Conservation (phyloP, 2,329 filamentous ascomycete genomes). For the Aspergillus piperis region DNA sequence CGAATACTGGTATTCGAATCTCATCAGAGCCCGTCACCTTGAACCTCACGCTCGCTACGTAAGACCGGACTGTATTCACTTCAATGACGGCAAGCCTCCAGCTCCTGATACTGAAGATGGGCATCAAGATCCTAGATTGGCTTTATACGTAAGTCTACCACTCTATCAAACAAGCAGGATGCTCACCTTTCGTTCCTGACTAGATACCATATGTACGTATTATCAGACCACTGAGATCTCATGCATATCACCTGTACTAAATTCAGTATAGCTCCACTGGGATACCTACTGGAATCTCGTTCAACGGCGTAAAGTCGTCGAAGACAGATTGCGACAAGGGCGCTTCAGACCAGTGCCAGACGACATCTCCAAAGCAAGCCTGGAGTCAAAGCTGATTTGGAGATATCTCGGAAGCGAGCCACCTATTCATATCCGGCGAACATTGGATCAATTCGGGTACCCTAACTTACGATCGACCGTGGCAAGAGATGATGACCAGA, state of each 20-base stretch:
- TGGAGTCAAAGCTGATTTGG: conserved; percentile 64
- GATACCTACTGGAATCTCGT: conserved; percentile 63
- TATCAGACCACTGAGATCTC: accelerated
- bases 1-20: conserved; percentile 40
- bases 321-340: conserved; percentile 55
- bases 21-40: conserved; percentile 40
- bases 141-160: conserved; percentile 31
- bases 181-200: conserved; percentile 1
- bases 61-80: conserved; percentile 37
- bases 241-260: not conserved
- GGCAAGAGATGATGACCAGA: conserved; percentile 65
- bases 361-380: conserved; percentile 54
- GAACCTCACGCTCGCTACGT: conserved; percentile 44
- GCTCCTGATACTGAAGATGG: conserved; percentile 12
- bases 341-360: conserved; percentile 58
- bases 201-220: conserved; percentile 34
- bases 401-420: conserved; percentile 63
- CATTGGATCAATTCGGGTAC: conserved; percentile 65
- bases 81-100: conserved; percentile 28
- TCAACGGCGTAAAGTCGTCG: conserved; percentile 57
- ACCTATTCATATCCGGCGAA: conserved; percentile 62
- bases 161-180: not conserved
- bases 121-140: conserved; percentile 27
- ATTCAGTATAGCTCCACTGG: conserved; percentile 56
- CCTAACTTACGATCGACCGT: conserved; percentile 62